Percentiles rank a stretch among this genome's conserved stretches.
Conservation (phyloP, 495 filamentous ascomycete species). For the Neurospora discreta region DNA sequence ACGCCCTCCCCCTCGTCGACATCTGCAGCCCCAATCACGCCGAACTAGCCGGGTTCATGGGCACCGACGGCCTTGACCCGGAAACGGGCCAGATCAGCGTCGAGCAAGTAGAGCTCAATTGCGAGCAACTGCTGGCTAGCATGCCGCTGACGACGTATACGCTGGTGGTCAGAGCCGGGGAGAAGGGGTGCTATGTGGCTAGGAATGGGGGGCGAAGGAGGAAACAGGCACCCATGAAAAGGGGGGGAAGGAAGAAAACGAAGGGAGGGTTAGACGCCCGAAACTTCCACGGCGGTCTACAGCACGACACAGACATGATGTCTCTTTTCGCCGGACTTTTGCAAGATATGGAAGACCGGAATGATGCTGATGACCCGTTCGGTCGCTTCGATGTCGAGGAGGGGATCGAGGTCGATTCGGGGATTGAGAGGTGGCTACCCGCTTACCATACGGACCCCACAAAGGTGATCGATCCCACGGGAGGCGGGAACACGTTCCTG, state of each 20-base stretch:
- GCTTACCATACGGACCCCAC: constrained; percentile 31
- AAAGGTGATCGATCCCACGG: constrained; percentile 80
- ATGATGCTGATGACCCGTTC: neutral
- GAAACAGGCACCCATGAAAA: neutral
- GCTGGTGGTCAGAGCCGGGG: constrained; percentile 42
- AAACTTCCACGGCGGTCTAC: constrained; percentile 28
- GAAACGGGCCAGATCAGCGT: constrained; percentile 40
- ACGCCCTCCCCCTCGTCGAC: constrained; percentile 63
- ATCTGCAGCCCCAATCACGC: constrained; percentile 81
- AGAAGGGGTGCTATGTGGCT: constrained; percentile 40
- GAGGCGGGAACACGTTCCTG: constrained; percentile 90
- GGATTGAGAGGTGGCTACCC: constrained; percentile 47
- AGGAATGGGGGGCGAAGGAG: constrained; percentile 39
- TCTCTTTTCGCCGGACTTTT: constrained; percentile 40
- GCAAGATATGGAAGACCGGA: constrained; percentile 43
- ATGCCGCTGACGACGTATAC: constrained; percentile 45
- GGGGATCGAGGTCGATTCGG: constrained; percentile 28
- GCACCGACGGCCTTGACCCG: constrained; percentile 35
- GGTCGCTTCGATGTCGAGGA: neutral
- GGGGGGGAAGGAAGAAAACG: constrained; percentile 21
- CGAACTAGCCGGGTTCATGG: constrained; percentile 76
- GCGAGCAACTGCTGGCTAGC: constrained; percentile 39
- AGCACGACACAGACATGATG: constrained; percentile 42
- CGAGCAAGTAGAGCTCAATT: constrained; percentile 37
- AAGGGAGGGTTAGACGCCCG: constrained; percentile 13